A percentile compares a stretch with the other conserved stretches of the same genome.
phyloP scores from a whole-genome alignment of 1,139 yeast genomes.

The Candida freyschussii region DNA sequence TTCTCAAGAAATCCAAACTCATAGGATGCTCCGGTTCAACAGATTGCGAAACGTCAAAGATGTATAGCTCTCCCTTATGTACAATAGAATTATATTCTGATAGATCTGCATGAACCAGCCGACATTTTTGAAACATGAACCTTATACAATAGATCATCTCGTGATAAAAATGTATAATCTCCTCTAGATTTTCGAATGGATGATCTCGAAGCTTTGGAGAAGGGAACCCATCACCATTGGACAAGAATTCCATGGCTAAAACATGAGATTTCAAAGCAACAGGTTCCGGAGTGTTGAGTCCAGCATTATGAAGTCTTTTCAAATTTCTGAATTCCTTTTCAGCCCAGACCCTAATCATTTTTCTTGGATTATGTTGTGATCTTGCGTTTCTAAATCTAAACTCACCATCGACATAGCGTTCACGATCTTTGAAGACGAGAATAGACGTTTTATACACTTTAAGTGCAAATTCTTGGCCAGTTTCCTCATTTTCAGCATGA shows the following conservation, averaged over 20 bases:
- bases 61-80: slow-evolving; percentile 73
- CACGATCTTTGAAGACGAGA: slow-evolving; percentile 91
- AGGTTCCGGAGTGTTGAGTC: slow-evolving; percentile 92
- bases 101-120: slow-evolving; percentile 93
- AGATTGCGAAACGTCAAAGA: slow-evolving; percentile 95
- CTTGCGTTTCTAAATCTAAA: slow-evolving; percentile 80
- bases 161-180: slow-evolving; percentile 63
- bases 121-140: slow-evolving; percentile 79
- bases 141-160: slow-evolving; percentile 83
- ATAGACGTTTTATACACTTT: slow-evolving; percentile 96
- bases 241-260: slow-evolving; percentile 87
- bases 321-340: slow-evolving; percentile 94
- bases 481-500: slow-evolving; percentile 76
- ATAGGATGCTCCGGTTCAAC: slow-evolving; percentile 98
- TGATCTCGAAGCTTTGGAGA: slow-evolving; percentile 87
- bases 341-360: slow-evolving; percentile 98
- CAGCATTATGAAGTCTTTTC: slow-evolving; percentile 62
- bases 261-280: slow-evolving; percentile 85
- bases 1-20: slow-evolving; percentile 88
- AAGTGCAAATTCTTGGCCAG: slow-evolving; percentile 66
- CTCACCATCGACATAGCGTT: slow-evolving; percentile 94
- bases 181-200: slow-evolving; percentile 58
- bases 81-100: slow-evolving; percentile 92
- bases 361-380: slow-evolving; percentile 89
- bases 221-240: slow-evolving; percentile 64